Evolutionary conservation across 352 stramenopile species (phyloP), one percentile per base, ranked within the genome.

Genomic region (Phytophthora boehmeriae): DNA sequence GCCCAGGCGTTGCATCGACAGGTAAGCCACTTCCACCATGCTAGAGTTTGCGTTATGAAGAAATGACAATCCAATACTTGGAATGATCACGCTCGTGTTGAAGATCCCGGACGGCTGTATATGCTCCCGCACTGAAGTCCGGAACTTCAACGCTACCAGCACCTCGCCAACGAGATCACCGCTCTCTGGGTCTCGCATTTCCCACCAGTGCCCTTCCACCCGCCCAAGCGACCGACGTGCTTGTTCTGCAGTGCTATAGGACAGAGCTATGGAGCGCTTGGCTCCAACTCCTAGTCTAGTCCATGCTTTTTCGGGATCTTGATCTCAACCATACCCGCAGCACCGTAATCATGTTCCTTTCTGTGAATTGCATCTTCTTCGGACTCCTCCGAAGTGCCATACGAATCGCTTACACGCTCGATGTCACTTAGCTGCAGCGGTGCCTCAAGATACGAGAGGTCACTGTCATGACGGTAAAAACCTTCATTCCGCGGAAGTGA

Each of bases 11-110:
- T 94, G 86, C 57, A 96, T 75, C 43, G 85, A 92, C 17, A 95
- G 46, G 58, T 94, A 96, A 27, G 88, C 88, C n/a, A 96, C 88
- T 75, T 96, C 88, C 9, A 96, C 75, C 64, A 95, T 79, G 36
- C 46, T 91, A 4, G 83, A 89, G 58, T 88, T 95, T 0, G 82
- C 76, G 55, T 93, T 94, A 63, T 96, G 86, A 25, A 96, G 62
- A 47, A 96, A 95, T 3, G 88, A 92, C 5, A 95, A 55, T 0
- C 83, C 88, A 10, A 96, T 76, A 38, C 88, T 96, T 25, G 88
- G 86, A 36, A 96, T 86, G 14, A 80, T 83, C 23, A 90, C 73
- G 36, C 83, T 90, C 39, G 95, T 63, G 48, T 89, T 92, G 63
- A 92, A 81, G 28, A 92, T 83, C 11, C 86, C 69, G 0, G 78